Evolutionary conservation across 352 stramenopile genomes (phyloP), one percentile per base, ranked within the genome.

Genomic region (Pythium scleroteichum): DNA sequence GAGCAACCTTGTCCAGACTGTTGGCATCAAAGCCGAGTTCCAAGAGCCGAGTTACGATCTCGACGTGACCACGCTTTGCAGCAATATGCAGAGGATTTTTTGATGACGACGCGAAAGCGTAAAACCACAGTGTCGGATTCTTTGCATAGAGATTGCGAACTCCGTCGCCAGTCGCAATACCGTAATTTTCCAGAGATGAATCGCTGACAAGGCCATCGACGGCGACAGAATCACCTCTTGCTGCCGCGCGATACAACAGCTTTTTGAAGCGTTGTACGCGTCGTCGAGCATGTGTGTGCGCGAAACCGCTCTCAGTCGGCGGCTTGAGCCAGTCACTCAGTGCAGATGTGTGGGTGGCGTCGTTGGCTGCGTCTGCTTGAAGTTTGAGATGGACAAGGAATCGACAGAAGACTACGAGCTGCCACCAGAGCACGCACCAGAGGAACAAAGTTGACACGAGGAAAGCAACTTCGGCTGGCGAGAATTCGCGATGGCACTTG

Each of bases 31-130:
- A 77, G 1, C 75, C 78, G 16, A 76, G 64, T 8, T 64, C 64
- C 4, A 94, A 59, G 22, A 94, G 63, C 1, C 88, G 52, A 46
- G 82, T 45, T n/a, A 92, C 77, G 39, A 91, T 76, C n/a, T 59
- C 42, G 2, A 83, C 46, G 45, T 89, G 68, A 32, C 80, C 82
- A 23, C 73, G 69, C 52, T 76, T 76, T 4, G 81, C 84, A 1
- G 84, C 82, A 45, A 92, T 71, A 54, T 94, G 84, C 7, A 94
- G 71, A 26, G 84, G 84, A 23, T 93, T 94, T 59, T 92, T 92
- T 32, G 64, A 65, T 0, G 84, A 94, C 33, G 72, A 69, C 0
- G 80, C 82, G 39, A 92, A 88, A 41, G 79, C 69, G 51, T 72
- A 83, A 20, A 85, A 59, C 82, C 84, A 91, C 20, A 93, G 46